Conservation (phyloP, 305 asterid genomes). For the Solanum aculeatissimum region DNA sequence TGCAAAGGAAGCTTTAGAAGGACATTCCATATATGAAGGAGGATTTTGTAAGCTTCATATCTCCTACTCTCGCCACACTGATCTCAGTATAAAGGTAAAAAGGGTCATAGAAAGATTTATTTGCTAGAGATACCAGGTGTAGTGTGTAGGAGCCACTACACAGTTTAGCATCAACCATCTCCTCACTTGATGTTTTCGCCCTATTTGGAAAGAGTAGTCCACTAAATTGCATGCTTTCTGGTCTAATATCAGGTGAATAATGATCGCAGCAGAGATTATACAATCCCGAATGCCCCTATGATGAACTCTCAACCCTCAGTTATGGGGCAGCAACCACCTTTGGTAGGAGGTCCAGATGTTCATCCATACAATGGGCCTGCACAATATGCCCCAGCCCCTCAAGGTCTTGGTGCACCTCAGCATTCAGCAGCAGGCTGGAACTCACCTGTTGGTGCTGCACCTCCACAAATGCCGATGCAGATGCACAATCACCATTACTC, state of each 20-base stretch:
- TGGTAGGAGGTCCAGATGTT: conserved; percentile 37
- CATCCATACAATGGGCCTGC: conserved; percentile 34
- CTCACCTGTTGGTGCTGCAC: conserved; percentile 15
- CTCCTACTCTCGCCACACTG: conserved; percentile 89
- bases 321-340: conserved; percentile 57
- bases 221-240: not conserved
- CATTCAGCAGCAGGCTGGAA: conserved; percentile 64
- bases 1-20: conserved; percentile 92
- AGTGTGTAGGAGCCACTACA: not conserved
- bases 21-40: conserved; percentile 95
- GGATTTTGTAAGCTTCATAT: conserved; percentile 97
- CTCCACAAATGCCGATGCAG: conserved; percentile 49
- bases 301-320: conserved; percentile 45
- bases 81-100: conserved; percentile 83
- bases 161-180: not conserved
- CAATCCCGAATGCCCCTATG: conserved; percentile 36
- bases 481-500: conserved; percentile 54
- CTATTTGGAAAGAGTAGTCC: not conserved
- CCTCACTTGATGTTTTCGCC: not conserved
- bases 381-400: conserved; percentile 45
- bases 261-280: conserved; percentile 80
- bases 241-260: conserved; percentile 51
- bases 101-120: not conserved
- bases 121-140: not conserved
- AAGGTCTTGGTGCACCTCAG: conserved; percentile 27